These are phyloP conservation scores for Phytopythium litorale DNA, from an alignment of 352 stramenopile genomes.

Conservation along the genomic window DNA sequence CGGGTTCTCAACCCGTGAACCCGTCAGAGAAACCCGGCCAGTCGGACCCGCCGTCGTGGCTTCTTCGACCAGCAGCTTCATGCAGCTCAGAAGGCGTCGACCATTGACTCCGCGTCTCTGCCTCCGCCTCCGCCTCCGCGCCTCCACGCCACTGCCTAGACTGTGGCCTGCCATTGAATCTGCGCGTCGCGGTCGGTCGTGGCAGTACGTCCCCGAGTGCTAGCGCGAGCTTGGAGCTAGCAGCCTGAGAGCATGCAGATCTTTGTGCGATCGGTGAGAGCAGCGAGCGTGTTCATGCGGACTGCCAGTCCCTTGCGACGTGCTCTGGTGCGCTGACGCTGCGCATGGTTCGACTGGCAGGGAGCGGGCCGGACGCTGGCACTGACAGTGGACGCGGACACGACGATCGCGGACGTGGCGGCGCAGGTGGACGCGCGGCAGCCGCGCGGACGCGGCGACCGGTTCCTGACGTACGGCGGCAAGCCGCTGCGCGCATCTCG, in stretches of 20 bases:
- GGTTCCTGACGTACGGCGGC: constrained; percentile 60
- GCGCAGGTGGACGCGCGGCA: constrained; percentile 27
- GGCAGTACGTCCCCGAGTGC: background rate
- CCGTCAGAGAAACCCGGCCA: no score
- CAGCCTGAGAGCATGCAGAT: constrained; percentile 42
- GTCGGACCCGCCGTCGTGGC: no score
- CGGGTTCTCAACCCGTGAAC: background rate
- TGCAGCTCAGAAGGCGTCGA: no score
- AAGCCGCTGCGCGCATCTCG: constrained; percentile 44
- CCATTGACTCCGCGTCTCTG: no score
- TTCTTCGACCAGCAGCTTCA: no score
- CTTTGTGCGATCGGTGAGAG: constrained; percentile 54
- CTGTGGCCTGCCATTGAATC: background rate
- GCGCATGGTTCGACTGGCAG: constrained; percentile 11
- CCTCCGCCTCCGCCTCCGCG: no score
- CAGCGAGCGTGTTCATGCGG: no score
- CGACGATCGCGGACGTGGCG: constrained; percentile 38
- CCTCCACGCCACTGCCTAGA: no score
- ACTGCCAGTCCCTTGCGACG: no score
- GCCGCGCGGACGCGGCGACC: background rate
- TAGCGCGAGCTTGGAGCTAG: background rate
- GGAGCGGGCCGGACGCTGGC: constrained; percentile 35
- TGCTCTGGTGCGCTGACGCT: no score
- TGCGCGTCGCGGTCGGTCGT: background rate
- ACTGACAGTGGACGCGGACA: constrained; percentile 20